phyloP scores from a whole-genome alignment of 2,329 filamentous ascomycete genomes.

The Aspergillus sp. region DNA sequence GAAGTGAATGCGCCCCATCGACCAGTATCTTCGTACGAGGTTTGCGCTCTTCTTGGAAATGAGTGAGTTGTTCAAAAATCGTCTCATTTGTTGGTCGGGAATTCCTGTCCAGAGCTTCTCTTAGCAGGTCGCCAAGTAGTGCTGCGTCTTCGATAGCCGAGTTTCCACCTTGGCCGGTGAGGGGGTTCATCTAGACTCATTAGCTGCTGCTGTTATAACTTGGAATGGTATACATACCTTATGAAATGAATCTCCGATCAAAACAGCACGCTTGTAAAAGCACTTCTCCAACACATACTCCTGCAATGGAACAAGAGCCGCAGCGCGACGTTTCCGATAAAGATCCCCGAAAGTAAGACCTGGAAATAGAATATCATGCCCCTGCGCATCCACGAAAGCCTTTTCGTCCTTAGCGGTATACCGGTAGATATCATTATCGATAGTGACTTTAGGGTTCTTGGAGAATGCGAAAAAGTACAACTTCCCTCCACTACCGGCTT shows the following conservation, averaged over 20 bases:
- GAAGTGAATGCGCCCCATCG: not conserved
- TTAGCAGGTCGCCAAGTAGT: constrained; percentile 8
- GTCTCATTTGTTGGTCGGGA: not conserved
- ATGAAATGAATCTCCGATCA: constrained; percentile 39
- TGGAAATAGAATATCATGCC: constrained; percentile 19
- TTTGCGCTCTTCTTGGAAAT: constrained; percentile 1
- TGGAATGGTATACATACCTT: constrained; percentile 23
- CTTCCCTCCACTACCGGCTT: constrained; percentile 5
- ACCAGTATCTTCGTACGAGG: constrained; percentile 2
- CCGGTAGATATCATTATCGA: constrained; percentile 17
- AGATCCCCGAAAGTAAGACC: constrained; percentile 29
- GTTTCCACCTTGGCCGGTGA: constrained; percentile 14
- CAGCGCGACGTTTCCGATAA: constrained; percentile 18
- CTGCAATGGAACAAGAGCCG: constrained; percentile 23
- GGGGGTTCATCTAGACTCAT: constrained; percentile 9
- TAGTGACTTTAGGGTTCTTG: constrained; percentile 18
- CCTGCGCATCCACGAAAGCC: constrained; percentile 17
- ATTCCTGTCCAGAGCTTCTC: constrained; percentile 1
- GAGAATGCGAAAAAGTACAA: constrained; percentile 14
- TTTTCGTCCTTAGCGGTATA: constrained; percentile 29
- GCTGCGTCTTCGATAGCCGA: constrained; percentile 12
- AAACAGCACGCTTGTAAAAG: constrained; percentile 34
- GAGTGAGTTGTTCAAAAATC: constrained; percentile 1
- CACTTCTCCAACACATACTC: constrained; percentile 35
- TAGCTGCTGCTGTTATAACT: not conserved